Evolutionary conservation across 192 early-diverging fungal species (phyloP), one percentile per base, ranked within the genome.

Genomic region (Geranomyces michiganensis): DNA sequence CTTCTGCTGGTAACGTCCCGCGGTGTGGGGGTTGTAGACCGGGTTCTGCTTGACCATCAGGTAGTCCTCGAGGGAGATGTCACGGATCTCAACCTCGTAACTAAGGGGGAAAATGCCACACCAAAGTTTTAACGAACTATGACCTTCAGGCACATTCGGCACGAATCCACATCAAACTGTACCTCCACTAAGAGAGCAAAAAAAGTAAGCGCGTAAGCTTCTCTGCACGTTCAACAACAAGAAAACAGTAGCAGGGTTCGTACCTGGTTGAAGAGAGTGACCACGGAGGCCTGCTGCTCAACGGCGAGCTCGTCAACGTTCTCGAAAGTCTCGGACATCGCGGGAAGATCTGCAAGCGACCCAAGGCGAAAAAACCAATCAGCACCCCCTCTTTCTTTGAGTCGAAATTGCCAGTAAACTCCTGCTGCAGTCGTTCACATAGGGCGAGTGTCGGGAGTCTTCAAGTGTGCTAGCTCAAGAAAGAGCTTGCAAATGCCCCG

Each of bases 21-120:
- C 96, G 68, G 96, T 96, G 91, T 99, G 96, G 72, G 96, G 94
- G 75, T 95, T 85, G 87, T 97, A 99, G 73, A 96, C 91, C 60
- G 90, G 92, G 82, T 90, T 90, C 71, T 88, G 67, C 53, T 51
- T 88, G 84, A 97, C 86, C 83, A 92, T 91, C 75, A 97, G 84
- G 89, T 97, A 97, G 82, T 97, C 96, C 79, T 80, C 32, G 67
- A 82, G 72, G 43, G 81, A 77, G 66, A 82, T 79, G 74, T 82
- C 81, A 63, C 79, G 79, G 71, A 78, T 68, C 72, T 82, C 81
- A 68, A 82, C 81, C 27, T 82, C 81, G 78, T 76, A 82, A 66
- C 75, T 79, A 33, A 17, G 43, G 10, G 33, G 44, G 36, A 58
- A 46, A 69, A 22, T 21, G 51, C 51, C 51, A 53, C 51, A 53